Evolutionary conservation across 352 stramenopile genomes (phyloP), one percentile per base, ranked within the genome.

Genomic region (Thalassiosira livingstoniorum): DNA sequence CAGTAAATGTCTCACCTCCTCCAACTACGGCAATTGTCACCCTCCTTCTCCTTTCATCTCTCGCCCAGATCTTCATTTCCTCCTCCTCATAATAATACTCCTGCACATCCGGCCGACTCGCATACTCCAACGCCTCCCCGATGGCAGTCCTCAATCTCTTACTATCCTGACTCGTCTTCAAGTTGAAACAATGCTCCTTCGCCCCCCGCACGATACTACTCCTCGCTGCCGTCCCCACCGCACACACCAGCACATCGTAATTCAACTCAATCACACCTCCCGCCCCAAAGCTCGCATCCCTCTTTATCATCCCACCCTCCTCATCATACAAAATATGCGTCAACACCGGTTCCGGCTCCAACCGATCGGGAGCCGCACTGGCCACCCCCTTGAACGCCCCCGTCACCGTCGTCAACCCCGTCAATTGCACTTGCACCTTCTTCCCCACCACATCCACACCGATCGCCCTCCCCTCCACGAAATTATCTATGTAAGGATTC

Each of bases 241-340:
- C 85, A 31, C 92, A 84, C 13, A 96, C 64, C 2, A 96, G 58
- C 54, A 93, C 51, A 83, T 97, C 93, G 80, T 96, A 97, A 2
- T 42, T 67, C 0, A 97, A 31, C 62, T 94, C 82, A 57, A 96
- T 92, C 34, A 92, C 78, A 7, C 86, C 80, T 13, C 83, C 78
- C 32, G 51, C 85, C 51, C 80, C 86, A 53, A 66, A 7, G 0
- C 45, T 45, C 32, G 82, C 43, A 67, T 92, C 85, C 64, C 54
- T 83, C 73, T 55, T 58, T 67, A 80, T 85, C 39, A 66, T 70
- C 23, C 34, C 42, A 10, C 64, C 71, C 7, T 72, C 64, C 25
- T 79, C 78, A 13, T 25, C 75, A 85, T 58, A 83, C 29, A 74
- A 47, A 21, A 85, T 60, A 3, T 75, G 67, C 15, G 58, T 85